These are phyloP conservation scores for Fusarium continuum DNA, from an alignment of 2,329 filamentous ascomycete genomes.

Conservation along the genomic window DNA sequence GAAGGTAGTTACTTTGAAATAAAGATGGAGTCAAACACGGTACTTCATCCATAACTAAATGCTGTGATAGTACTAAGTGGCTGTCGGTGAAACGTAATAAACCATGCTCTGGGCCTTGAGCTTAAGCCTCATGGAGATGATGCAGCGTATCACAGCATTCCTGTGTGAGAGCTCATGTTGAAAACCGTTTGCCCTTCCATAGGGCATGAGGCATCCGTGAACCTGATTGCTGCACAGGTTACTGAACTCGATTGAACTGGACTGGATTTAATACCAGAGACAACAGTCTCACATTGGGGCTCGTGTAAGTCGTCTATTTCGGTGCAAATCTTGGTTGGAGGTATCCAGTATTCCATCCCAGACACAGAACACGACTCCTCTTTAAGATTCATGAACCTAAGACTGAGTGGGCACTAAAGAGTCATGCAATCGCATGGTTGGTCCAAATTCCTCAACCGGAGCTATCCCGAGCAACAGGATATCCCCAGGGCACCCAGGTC, in stretches of 20 bases:
- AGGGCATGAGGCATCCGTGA: conserved; percentile 1
- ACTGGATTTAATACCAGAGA: neutral
- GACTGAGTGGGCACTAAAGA: conserved; percentile 11
- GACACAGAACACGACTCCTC: conserved; percentile 8
- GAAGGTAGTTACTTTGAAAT: neutral
- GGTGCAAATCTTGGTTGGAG: neutral
- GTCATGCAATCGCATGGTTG: conserved; percentile 12
- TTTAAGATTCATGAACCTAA: conserved; percentile 14
- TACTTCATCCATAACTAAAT: conserved; percentile 2
- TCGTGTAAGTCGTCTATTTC: neutral
- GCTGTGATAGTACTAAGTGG: conserved; percentile 1
- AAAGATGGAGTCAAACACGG: conserved; percentile 6
- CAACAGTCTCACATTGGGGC: conserved; percentile 1
- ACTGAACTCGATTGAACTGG: neutral
- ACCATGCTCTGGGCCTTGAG: conserved; percentile 16
- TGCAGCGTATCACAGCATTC: conserved; percentile 26
- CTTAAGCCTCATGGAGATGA: conserved; percentile 22
- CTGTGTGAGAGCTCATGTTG: neutral
- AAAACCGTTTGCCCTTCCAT: conserved; percentile 18
- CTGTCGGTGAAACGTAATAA: conserved; percentile 6
- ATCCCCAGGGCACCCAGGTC: no score
- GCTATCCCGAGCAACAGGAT: conserved; percentile 29
- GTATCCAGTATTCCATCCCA: neutral
- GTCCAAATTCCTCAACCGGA: neutral
- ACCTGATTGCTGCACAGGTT: conserved; percentile 9